Evolutionary conservation across 1,139 yeast species (phyloP), one percentile per base, ranked within the genome.

Genomic region (Saccharomyces hybrid): DNA sequence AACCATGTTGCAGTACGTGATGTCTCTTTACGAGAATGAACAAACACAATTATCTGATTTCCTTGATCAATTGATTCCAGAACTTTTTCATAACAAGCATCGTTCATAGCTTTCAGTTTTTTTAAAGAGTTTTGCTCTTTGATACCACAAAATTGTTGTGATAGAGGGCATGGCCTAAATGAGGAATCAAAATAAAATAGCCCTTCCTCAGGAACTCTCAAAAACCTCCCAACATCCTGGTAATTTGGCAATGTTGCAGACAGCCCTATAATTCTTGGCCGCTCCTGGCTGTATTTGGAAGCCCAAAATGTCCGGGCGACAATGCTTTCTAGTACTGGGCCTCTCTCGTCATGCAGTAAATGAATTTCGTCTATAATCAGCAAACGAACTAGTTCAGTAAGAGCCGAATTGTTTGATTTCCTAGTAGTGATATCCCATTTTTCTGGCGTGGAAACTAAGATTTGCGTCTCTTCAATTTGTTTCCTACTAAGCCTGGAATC

Each of bases 371-470:
- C 99, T 54, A 93, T 83, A 41, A 93, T 86, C n/a, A 93, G 73
- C 11, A 93, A 75, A 50, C 81, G 78, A 0, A 89, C 95, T 2
- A 83, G 72, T 48, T 78, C 77, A 0, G 84, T 79, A 61, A 83
- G 84, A 4, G 85, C 79, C 1, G 78, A 72, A 56, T 86, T 91
- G 6, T 82, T 76, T 47, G 78, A 77, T 64, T 91, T 91, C 71
- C 98, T 78, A 0, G 97, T 91, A 25, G 91, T 84, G 30, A 93
- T 90, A 72, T 93, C 99, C 98, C 99, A 93, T 68, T 93, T 93
- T 66, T 89, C 97, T 0, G 97, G 97, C 0, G 99, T 93, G 0
- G 98, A 89, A 3, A 93, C 95, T 54, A 93, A 75, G 41, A 93
- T 74, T 65, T 93, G 97, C 0, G 97, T 87, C 51, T 82, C 84